Percentiles rank a stretch among this genome's conserved stretches.
phyloP scores from a whole-genome alignment of 1,139 yeast species.

The Kodamaea plutei region DNA sequence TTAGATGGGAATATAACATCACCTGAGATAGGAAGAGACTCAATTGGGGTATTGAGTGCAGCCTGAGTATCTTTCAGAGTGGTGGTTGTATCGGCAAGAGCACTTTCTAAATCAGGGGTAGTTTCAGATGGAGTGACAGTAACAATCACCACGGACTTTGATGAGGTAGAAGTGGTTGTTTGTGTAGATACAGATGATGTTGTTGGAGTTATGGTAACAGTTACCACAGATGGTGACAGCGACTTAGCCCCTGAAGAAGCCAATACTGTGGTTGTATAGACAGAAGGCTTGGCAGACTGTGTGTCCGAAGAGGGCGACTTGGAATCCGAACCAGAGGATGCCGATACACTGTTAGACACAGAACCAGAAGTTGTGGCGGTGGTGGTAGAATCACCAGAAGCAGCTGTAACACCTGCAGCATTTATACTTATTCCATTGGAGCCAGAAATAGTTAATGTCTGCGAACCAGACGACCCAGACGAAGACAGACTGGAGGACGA shows the following conservation, averaged over 20 bases:
- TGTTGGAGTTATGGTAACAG: not conserved
- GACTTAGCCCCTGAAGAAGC: not conserved
- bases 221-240: not conserved
- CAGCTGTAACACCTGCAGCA: not conserved
- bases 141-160: not conserved
- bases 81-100: slow-evolving; percentile 1
- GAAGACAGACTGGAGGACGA: not conserved
- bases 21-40: not conserved
- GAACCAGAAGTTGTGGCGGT: no score
- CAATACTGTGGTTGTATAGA: not conserved
- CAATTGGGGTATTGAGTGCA: not conserved
- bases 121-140: slow-evolving; percentile 2
- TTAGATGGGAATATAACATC: not conserved
- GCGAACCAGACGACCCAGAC: not conserved
- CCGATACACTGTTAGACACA: not conserved
- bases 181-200: not conserved
- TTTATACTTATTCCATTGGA: not conserved
- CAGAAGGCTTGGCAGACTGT: not conserved
- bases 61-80: slow-evolving; percentile 1
- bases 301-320: not conserved
- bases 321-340: not conserved
- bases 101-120: no score
- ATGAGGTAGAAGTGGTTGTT: not conserved
- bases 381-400: no score
- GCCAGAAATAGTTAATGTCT: not conserved